Evolutionary conservation across 805 yeast species (phyloP).

Genomic region (Isabelozyma heimii): DNA sequence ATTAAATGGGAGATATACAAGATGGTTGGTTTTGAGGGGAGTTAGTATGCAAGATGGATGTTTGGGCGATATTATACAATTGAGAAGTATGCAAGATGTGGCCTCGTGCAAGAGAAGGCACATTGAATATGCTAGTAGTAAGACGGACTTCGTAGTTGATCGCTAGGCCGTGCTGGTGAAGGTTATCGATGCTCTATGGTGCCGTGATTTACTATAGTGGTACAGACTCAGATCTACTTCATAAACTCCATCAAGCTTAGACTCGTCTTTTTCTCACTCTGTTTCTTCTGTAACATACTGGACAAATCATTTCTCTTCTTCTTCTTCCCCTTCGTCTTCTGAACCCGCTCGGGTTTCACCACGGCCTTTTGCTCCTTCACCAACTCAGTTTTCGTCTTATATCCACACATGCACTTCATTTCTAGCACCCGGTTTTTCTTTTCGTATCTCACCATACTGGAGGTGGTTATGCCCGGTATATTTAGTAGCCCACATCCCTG

Average conservation of each 20-base stretch:
- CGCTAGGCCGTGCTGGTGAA: too few relatives aligned
- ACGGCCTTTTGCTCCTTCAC: background rate
- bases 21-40: too few relatives aligned
- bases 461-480: slow-evolving; percentile 34
- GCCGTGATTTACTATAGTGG: too few relatives aligned
- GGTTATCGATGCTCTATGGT: too few relatives aligned
- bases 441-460: slow-evolving; percentile 17
- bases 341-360: background rate
- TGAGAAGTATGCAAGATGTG: too few relatives aligned
- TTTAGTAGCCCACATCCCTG: slow-evolving; percentile 25
- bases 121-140: too few relatives aligned
- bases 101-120: too few relatives aligned
- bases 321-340: background rate
- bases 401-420: background rate
- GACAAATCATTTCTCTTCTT: slow-evolving; percentile 3
- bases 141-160: too few relatives aligned
- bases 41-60: too few relatives aligned
- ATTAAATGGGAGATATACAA: too few relatives aligned
- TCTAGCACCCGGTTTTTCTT: slow-evolving; percentile 6
- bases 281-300: slow-evolving; percentile 41
- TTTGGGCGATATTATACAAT: too few relatives aligned
- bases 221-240: slow-evolving; percentile 8
- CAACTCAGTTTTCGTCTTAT: background rate
- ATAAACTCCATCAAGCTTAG: slow-evolving; percentile 52
- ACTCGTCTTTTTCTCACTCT: slow-evolving; percentile 27